These are phyloP conservation scores for Paramecium primaurelia DNA, from an alignment of 73 alveolate species.

Conservation along the genomic window DNA sequence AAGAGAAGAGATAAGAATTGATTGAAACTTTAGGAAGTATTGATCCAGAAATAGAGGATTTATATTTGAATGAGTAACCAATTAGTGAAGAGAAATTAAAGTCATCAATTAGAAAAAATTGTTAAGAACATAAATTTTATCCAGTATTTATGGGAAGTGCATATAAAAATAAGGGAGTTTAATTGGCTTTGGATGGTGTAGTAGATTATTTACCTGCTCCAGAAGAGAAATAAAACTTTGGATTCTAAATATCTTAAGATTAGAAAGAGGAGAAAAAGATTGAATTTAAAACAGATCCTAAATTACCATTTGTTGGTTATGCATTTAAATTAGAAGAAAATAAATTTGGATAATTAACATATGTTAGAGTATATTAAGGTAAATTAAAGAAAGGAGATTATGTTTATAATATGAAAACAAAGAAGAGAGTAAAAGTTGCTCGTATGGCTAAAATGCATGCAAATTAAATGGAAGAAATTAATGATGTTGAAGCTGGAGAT, in stretches of 20 bases:
- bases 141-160: constrained; percentile 97
- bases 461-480: constrained; percentile 87
- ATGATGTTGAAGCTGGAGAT: constrained; percentile 94
- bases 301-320: constrained; percentile 85
- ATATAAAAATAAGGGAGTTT: constrained; percentile 86
- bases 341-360: constrained; percentile 77
- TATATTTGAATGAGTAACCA: constrained; percentile 71
- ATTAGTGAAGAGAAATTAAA: constrained; percentile 68
- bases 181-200: constrained; percentile 86
- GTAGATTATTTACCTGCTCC: constrained; percentile 85
- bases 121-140: constrained; percentile 76
- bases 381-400: constrained; percentile 82
- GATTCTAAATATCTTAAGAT: constrained; percentile 62
- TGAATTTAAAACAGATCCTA: constrained; percentile 71
- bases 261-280: constrained; percentile 66
- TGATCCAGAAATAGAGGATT: constrained; percentile 78
- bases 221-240: constrained; percentile 72
- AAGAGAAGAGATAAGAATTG: constrained; percentile 76
- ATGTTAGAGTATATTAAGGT: constrained; percentile 86
- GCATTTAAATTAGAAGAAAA: constrained; percentile 92
- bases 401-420: constrained; percentile 71
- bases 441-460: constrained; percentile 96
- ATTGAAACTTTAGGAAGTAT: constrained; percentile 70
- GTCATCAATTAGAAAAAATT: constrained; percentile 73
- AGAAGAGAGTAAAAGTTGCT: constrained; percentile 76